Conservation (phyloP, 176 grass and related monocot species). For the Zoysia pacifica region DNA sequence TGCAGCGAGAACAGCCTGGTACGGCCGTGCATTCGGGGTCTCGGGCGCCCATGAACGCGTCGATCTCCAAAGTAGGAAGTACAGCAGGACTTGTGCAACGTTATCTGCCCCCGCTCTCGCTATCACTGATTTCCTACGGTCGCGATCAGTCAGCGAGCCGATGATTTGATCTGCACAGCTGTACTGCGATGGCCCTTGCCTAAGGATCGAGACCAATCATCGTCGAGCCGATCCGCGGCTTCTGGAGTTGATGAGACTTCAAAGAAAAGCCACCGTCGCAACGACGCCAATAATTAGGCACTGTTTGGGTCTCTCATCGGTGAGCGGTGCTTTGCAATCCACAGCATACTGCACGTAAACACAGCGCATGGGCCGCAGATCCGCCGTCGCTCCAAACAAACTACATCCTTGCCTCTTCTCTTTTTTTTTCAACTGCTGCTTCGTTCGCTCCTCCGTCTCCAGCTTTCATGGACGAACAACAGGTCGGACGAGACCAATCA, state of each 20-base stretch:
- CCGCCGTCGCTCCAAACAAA: background rate
- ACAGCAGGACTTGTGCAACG: no score
- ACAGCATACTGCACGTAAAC: slow-evolving; percentile 7
- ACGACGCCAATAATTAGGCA: slow-evolving; percentile 1
- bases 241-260: background rate
- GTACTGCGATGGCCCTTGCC: no score
- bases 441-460: background rate
- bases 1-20: no score
- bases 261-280: background rate
- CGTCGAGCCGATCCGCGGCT: background rate
- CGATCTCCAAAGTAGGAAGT: no score
- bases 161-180: background rate
- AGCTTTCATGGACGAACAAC: slow-evolving; percentile 1
- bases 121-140: background rate
- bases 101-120: no score
- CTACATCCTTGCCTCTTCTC: background rate
- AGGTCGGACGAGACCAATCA: background rate
- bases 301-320: background rate
- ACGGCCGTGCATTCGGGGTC: no score
- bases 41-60: no score
- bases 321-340: background rate
- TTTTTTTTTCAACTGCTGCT: background rate
- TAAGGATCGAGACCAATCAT: background rate
- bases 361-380: slow-evolving; percentile 12
- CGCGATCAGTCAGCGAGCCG: background rate